A percentile compares a stretch with the other conserved stretches of the same genome.
phyloP scores from a whole-genome alignment of 1,139 yeast species.

The Wickerhamiella infanticola region DNA sequence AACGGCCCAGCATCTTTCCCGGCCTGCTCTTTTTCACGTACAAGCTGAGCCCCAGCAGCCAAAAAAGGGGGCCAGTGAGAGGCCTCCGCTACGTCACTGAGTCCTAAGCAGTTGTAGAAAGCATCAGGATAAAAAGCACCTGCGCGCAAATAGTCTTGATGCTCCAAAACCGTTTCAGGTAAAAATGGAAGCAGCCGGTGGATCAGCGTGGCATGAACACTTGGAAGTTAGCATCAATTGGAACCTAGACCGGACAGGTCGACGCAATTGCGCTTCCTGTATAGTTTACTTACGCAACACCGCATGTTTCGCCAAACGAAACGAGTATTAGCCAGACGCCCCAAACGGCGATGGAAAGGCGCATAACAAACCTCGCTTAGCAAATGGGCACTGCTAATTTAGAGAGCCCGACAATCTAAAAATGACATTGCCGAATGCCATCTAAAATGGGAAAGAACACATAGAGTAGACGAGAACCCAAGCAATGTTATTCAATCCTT shows the following conservation, averaged over 20 bases:
- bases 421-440: too few relatives aligned
- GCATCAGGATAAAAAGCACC: conserved; percentile 54
- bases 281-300: conserved; percentile 12
- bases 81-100: conserved; percentile 37
- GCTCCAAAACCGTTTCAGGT: conserved; percentile 20
- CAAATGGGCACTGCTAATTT: too few relatives aligned
- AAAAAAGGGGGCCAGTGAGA: conserved; percentile 55
- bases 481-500: too few relatives aligned
- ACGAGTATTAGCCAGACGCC: too few relatives aligned
- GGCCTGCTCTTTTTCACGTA: conserved; percentile 20
- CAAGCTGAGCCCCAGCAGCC: conserved; percentile 27
- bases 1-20: conserved; percentile 20
- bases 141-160: conserved; percentile 22
- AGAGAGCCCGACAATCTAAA: too few relatives aligned
- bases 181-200: conserved; percentile 23
- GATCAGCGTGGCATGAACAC: conserved; percentile 31
- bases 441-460: too few relatives aligned
- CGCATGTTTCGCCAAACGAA: conserved; percentile 6
- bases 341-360: too few relatives aligned
- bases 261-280: too few relatives aligned
- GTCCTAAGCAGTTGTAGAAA: conserved; percentile 38
- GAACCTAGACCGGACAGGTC: too few relatives aligned
- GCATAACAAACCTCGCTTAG: too few relatives aligned
- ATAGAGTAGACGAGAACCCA: too few relatives aligned
- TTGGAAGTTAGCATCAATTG: conserved; percentile 6